Evolutionary conservation across 2,329 filamentous ascomycete genomes (phyloP).

Genomic region (Fusarium compactum): DNA sequence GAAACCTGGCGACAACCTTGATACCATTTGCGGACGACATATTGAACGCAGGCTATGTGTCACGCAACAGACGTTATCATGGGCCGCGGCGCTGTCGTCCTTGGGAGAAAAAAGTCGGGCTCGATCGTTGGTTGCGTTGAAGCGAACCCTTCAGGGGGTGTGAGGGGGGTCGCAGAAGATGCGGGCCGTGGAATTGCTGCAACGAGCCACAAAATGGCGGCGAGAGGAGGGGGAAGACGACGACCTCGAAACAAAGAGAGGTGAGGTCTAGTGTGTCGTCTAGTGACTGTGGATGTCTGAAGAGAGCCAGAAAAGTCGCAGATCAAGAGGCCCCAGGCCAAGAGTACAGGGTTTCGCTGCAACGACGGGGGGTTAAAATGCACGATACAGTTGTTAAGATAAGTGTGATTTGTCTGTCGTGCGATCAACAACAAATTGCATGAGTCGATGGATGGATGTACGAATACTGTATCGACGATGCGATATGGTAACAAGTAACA

Average conservation of each 20-base stretch:
- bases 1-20: conserved; percentile 96
- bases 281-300: conserved; percentile 13
- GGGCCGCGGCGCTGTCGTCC: conserved; percentile 41
- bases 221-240: conserved; percentile 31
- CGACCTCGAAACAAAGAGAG: conserved; percentile 27
- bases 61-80: conserved; percentile 46
- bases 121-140: conserved; percentile 36
- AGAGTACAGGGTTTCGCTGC: conserved; percentile 33
- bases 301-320: conserved; percentile 18
- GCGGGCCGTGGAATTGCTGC: conserved; percentile 38
- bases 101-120: conserved; percentile 25
- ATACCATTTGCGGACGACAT: conserved; percentile 74
- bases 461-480: conserved; percentile 12
- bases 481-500: conserved; percentile 38
- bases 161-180: conserved; percentile 40
- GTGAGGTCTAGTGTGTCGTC: conserved; percentile 8
- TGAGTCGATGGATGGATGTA: not conserved
- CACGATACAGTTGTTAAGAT: conserved; percentile 29
- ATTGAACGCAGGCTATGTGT: conserved; percentile 44
- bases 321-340: conserved; percentile 31
- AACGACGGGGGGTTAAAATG: conserved; percentile 30
- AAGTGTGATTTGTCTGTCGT: conserved; percentile 29
- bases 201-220: conserved; percentile 45
- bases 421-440: conserved; percentile 42
- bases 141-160: conserved; percentile 37